Evolutionary conservation across 176 grass and related monocot species (phyloP), one percentile per base, ranked within the genome.

Genomic region (Aegilops bicornis): DNA sequence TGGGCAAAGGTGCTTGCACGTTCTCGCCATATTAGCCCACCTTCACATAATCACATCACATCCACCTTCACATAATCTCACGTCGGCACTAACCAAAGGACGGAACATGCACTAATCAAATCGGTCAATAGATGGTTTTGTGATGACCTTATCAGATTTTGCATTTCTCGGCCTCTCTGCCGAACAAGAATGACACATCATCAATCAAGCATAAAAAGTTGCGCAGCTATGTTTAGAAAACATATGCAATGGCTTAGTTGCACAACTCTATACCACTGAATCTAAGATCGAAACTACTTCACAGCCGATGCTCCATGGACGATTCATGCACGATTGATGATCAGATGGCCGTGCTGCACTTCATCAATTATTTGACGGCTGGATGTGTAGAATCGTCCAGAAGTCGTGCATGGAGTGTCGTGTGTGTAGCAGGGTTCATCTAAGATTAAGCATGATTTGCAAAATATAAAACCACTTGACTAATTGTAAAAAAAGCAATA

Each of bases 1-100:
- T 23, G 29, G 45, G 16, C 50, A 25, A 54, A 56, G 17, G 54
- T 77, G 73, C 83, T 27, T 37, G 83, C 83, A 85, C 83, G 72
- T 67, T 65, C 63, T 67, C 13, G 23, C n/a, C 58, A 65, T 3
- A 25, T 23, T 8, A 20, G 54, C 54, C 20, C 54, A 22, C 20
- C 19, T 8, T 22, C 52, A 20, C 17, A 58, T 58, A 58, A 58
- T 58, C 64, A 30, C 64, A 66, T 29, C 37, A 39, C 37, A 37
- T 37, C 35, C 6, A 36, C 35, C 13, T 4, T 48, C 45, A 6
- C 47, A 50, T 50, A 50, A 50, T 50, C 61, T 50, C 61, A 25
- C 62, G 15, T 29, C 39, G 25, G 5, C 64, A 31, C 64, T 3
- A 4, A 14, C 14, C 64, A 13, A 66, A 29, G 5, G 27, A 30